A percentile compares a stretch with the other conserved stretches of the same genome.
Evolutionary conservation across 2,329 filamentous ascomycete genomes (phyloP).

Genomic region (Colletotrichum tropicale): DNA sequence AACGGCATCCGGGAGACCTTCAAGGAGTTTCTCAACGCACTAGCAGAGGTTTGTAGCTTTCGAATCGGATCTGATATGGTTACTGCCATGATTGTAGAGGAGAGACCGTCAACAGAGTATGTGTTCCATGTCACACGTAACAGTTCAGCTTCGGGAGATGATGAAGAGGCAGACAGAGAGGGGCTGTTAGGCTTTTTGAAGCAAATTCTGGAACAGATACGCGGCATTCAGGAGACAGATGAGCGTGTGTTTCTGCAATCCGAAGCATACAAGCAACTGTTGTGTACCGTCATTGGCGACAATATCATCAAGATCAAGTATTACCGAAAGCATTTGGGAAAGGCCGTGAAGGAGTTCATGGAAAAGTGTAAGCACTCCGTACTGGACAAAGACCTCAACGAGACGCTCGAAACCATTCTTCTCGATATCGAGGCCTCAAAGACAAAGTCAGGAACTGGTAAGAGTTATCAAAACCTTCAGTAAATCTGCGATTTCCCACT

Average conservation of each 20-base stretch:
- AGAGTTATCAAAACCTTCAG: not conserved
- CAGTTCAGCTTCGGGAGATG: not conserved
- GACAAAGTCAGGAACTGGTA: not conserved
- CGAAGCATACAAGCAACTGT: not conserved
- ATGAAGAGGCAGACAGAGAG: not conserved
- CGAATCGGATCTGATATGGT: not conserved
- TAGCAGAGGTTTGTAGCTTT: not conserved
- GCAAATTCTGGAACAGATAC: not conserved
- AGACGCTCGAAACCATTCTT: not conserved
- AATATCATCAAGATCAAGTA: not conserved
- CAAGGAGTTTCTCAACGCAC: not conserved
- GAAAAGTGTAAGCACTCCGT: accelerated
- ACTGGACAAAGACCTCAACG: not conserved
- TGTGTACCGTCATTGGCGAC: not conserved
- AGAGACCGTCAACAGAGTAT: not conserved
- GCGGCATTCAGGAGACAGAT: not conserved
- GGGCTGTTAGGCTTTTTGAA: not conserved
- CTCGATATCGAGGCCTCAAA: not conserved
- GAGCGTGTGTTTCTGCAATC: not conserved
- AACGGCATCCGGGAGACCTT: not conserved
- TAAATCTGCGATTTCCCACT: not conserved
- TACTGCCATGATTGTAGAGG: not conserved
- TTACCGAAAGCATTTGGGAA: not conserved
- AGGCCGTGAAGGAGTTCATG: not conserved
- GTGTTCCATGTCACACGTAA: not conserved